Evolutionary conservation across 306 rosid genomes (phyloP), one percentile per base, ranked within the genome.

Genomic region (Trifolium fragiferum): DNA sequence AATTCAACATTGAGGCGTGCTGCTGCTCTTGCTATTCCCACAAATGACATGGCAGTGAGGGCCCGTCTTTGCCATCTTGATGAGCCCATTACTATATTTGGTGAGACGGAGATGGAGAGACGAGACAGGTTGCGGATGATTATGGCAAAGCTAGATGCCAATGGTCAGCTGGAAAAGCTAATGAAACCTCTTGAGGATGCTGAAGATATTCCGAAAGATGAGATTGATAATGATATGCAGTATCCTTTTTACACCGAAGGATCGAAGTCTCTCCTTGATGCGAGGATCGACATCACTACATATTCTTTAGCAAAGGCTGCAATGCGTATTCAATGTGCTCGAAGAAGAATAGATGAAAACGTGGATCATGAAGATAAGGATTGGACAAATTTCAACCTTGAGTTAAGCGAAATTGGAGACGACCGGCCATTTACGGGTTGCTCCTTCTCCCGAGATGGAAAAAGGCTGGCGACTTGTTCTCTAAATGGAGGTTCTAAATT

Each of bases 21-120:
- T 16, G 81, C 90, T 41, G 98, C 97, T 35, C 80, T 91, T 2
- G 96, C 97, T 7, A 92, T 94, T 77, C 98, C 97, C 10, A 94
- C 98, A 1, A 91, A 90, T 79, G 96, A 94, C 87, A 87, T 82
- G 88, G 94, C 96, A 15, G 97, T 91, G 78, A 81, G 96, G 30
- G 85, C 92, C 53, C 93, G 96, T 38, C 97, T 94, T 60, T 90
- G 95, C 44, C 87, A 92, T 44, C 98, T 91, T 33, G 92, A 93
- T 1, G 97, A 90, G 62, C 98, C 97, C 5, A 88, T 94, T 19
- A 91, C 98, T 20, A 84, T 88, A 4, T 94, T 94, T 58, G 97
- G 98, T 7, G 98, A 94, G 78, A 85, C 92, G 78, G 98, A 90
- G 81, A 94, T 94, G 98, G 97, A 94, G 80, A 83, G 98, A 47